Base-by-base conservation (phyloP, 2,329 filamentous ascomycete species). In the Fusarium robinianum region DNA sequence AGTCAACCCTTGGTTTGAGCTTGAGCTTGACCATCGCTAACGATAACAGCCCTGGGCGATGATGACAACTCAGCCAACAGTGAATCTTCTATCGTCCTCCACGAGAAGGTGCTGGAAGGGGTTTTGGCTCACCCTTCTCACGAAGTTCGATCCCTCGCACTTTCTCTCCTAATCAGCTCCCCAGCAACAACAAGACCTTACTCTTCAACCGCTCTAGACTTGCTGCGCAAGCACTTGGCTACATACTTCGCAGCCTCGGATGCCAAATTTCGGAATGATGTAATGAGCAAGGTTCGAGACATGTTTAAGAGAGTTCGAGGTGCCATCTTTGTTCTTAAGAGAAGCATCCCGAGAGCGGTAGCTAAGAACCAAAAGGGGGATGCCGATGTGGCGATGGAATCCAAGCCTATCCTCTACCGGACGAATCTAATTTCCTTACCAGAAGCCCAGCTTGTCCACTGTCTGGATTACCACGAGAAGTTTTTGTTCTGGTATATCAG, bases 171-270 rank as follows among this genome's bases (percentile, higher is more conserved):
- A 6, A 81, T 90, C 9, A 84, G 85, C 8, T 92, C 89, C 0
- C 81, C 84, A 8, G 82, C 87, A 3, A 85, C 85, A 1, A 90
- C 87, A 3, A 83, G 81, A 38, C 86, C 90, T 1, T 84, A 95
- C 38, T 84, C 84, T 1, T 60, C 69, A 0, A 75, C 72, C 8
- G 78, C 84, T 0, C 73, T 96, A 3, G 65, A 70, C 3, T 75
- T 86, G 9, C 71, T 97, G 3, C 76, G 76, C 39, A 74, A 72
- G 22, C 82, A 88, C 46, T 69, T 97, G 4, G 76, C 80, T 1
- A 79, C 84, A 11, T 82, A 92, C 52, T 86, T 95, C 63, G 82
- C 89, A 3, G 91, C 96, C 51, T 83, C 88, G 1, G 90, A 96
- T 63, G 84, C 92, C 5, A 90, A 92, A 58, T 87, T 91, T 54